Evolutionary conservation across 768 basidiomycete genomes (phyloP).

Genomic region (Phylloporus arenicola): DNA sequence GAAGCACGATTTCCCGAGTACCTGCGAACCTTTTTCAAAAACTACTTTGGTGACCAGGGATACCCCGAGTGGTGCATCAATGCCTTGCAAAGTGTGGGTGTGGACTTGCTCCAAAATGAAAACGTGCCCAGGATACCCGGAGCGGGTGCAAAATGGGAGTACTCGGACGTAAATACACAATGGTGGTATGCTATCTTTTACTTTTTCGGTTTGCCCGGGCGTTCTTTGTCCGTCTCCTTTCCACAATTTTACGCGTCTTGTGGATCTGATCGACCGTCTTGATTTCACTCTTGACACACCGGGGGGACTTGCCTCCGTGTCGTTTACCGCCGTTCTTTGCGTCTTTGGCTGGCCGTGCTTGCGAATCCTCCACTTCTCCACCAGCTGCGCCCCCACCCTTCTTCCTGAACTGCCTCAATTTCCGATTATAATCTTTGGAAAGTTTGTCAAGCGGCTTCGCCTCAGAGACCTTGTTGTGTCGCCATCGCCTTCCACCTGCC

Average conservation of each 20-base stretch:
- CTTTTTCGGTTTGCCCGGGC: constrained; percentile 55
- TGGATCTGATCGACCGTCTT: constrained; percentile 85
- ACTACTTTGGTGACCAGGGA: constrained; percentile 70
- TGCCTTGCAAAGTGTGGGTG: constrained; percentile 75
- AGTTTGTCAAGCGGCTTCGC: constrained; percentile 79
- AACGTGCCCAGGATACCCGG: constrained; percentile 51
- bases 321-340: constrained; percentile 35
- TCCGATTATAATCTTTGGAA: constrained; percentile 68
- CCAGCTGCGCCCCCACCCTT: constrained; percentile 35
- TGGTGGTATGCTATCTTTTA: constrained; percentile 18
- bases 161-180: constrained; percentile 37
- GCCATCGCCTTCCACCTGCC: constrained; percentile 57
- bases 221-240: constrained; percentile 72
- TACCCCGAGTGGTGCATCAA: constrained; percentile 90
- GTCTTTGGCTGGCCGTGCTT: constrained; percentile 16
- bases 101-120: constrained; percentile 65
- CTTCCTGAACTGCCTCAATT: constrained; percentile 57
- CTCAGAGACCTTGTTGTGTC: constrained; percentile 57
- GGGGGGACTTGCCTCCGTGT: constrained; percentile 54
- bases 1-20: constrained; percentile 75
- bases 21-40: constrained; percentile 66
- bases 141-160: constrained; percentile 77
- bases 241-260: constrained; percentile 59
- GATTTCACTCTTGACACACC: constrained; percentile 73
- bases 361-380: constrained; percentile 23